These are phyloP conservation scores for Linnemannia elongata DNA, from an alignment of 192 early-diverging fungal species.

Conservation along the genomic window DNA sequence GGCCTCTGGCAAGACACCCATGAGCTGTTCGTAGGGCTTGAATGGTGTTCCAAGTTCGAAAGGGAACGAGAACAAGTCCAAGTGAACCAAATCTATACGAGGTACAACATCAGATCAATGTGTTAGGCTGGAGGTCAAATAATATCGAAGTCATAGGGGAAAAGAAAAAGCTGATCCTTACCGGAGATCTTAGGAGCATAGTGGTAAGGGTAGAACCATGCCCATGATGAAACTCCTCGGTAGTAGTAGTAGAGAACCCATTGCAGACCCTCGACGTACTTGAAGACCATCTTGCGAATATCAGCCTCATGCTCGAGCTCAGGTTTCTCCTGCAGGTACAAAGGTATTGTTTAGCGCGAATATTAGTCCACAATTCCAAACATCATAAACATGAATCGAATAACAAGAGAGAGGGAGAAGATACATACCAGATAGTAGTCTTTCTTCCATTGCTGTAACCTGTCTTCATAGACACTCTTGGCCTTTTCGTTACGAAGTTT, in stretches of 20 bases:
- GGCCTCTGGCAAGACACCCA: constrained; percentile 96
- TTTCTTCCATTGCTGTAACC: constrained; percentile 73
- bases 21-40: constrained; percentile 97
- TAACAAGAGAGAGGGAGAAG: neutral
- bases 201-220: constrained; percentile 98
- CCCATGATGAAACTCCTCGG: constrained; percentile 95
- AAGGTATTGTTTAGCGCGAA: neutral
- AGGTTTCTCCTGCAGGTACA: constrained; percentile 51
- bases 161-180: constrained; percentile 43
- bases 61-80: constrained; percentile 71
- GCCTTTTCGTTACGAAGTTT: constrained; percentile 66
- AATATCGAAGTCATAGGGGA: neutral
- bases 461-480: constrained; percentile 83
- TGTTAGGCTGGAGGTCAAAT: neutral
- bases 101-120: neutral
- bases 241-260: constrained; percentile 99
- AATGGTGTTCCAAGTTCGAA: constrained; percentile 91
- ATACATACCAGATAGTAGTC: constrained; percentile 68
- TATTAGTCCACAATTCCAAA: neutral
- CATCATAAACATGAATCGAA: neutral
- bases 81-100: constrained; percentile 60
- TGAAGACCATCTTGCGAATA: constrained; percentile 73
- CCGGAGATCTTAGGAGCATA: constrained; percentile 97
- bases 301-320: constrained; percentile 57
- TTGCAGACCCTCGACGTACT: constrained; percentile 94